Base-by-base conservation (phyloP, 345 rosid genomes). In the Hevea brasiliensis region DNA sequence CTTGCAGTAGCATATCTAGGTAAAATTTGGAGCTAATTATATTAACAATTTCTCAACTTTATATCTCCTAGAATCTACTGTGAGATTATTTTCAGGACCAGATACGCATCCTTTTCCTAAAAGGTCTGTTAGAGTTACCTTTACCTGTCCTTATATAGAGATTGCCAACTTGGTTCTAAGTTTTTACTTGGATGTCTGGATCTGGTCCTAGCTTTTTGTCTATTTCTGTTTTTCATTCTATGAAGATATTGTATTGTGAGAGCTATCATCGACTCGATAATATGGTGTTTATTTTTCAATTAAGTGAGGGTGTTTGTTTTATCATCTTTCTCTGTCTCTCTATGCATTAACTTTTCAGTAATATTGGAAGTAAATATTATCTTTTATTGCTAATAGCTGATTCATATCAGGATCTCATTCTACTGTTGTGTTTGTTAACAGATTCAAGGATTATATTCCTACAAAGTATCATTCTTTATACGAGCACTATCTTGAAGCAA, bases 361-460 rank as follows among this genome's bases (percentile, higher is more conserved):
- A 45, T 45, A 32, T 45, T 17, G 54, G 21, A 26, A 61, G 1
- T 62, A 23, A 17, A 62, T 14, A 40, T n/a, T 13, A 15, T 24
- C 14, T 10, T 3, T 40, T 37, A 21, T 12, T 29, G 63, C 55
- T 42, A 62, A 8, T 45, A 27, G 57, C 69, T 4, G 37, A 7
- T 45, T 55, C n/a, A 26, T 23, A 44, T 56, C 58, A 0, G 64
- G 35, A 67, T 68, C 68, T 62, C 50, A 76, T 42, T n/a, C 57
- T 61, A 55, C 54, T 57, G 4, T 32, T 68, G 44, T 56, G 18
- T 1, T 65, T 79, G 13, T 44, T 66, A n/a, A 79, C 92, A 89
- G 98, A 76, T 92, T 94, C 88, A 92, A 84, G 82, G 98, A 90
- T 78, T 90, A 74, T 71, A 87, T 94, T 72, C 98, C 98, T 15